phyloP scores from a whole-genome alignment of 1,284 basidiomycete genomes.

The Pseudozyma thailandica region DNA sequence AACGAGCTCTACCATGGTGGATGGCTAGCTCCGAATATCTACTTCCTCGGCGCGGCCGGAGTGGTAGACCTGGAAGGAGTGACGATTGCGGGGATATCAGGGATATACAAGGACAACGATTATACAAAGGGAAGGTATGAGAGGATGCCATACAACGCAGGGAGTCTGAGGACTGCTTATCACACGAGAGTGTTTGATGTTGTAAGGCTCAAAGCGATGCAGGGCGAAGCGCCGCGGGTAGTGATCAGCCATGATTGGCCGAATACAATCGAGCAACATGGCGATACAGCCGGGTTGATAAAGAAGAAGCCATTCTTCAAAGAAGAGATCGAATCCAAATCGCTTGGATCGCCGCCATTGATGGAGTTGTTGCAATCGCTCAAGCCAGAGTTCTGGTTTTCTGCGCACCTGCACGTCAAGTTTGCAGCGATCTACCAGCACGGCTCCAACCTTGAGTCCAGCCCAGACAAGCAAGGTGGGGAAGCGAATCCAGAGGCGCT shows the following conservation, averaged over 20 bases:
- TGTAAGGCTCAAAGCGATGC: slow-evolving; percentile 81
- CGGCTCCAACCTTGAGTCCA: neutral
- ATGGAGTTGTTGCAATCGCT: slow-evolving; percentile 80
- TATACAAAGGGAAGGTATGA: slow-evolving; percentile 74
- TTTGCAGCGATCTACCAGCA: slow-evolving; percentile 63
- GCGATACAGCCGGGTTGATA: slow-evolving; percentile 77
- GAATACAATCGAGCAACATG: slow-evolving; percentile 82
- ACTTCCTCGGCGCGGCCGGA: slow-evolving; percentile 92
- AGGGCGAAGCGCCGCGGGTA: slow-evolving; percentile 72
- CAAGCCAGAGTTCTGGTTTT: slow-evolving; percentile 91
- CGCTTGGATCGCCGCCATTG: slow-evolving; percentile 88
- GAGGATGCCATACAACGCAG: slow-evolving; percentile 76
- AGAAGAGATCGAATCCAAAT: slow-evolving; percentile 75
- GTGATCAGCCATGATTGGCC: slow-evolving; percentile 99
- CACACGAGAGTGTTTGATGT: slow-evolving; percentile 90
- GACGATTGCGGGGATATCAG: slow-evolving; percentile 87
- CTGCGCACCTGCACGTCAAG: slow-evolving; percentile 91
- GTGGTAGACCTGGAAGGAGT: slow-evolving; percentile 83
- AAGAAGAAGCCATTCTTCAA: slow-evolving; percentile 84
- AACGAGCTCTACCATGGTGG: slow-evolving; percentile 81
- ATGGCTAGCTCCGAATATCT: slow-evolving; percentile 92
- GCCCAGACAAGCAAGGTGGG: neutral
- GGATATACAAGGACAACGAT: slow-evolving; percentile 88
- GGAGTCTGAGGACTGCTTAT: slow-evolving; percentile 84
- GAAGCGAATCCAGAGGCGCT: slow-evolving; percentile 51